Percentiles rank a stretch among this genome's conserved stretches.
Conservation (phyloP, 176 grass and related monocot genomes). For the Oryza rufipogon region DNA sequence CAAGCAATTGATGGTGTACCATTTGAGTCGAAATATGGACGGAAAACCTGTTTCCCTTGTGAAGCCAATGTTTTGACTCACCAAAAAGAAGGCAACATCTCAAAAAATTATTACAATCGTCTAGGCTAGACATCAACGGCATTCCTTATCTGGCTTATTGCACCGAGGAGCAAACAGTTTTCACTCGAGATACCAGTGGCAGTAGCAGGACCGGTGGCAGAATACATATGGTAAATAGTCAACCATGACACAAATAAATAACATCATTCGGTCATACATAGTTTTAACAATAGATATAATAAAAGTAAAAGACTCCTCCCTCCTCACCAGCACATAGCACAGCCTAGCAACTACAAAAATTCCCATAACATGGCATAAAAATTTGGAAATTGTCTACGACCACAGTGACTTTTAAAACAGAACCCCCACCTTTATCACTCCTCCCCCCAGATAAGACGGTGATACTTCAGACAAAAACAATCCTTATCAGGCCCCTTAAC, state of each 20-base stretch:
- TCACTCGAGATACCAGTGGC: background rate
- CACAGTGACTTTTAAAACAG: slow-evolving; percentile 45
- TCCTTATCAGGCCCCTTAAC: slow-evolving; percentile 36
- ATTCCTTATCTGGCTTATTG: background rate
- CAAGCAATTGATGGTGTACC: too few species aligned
- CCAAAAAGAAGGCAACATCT: background rate
- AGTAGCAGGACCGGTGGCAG: background rate
- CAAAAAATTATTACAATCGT: background rate
- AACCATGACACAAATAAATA: slow-evolving; percentile 64
- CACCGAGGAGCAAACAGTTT: slow-evolving; percentile 16
- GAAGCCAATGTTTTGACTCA: too few species aligned
- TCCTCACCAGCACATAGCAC: slow-evolving; percentile 47
- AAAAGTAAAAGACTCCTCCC: slow-evolving; percentile 32
- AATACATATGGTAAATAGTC: slow-evolving; percentile 35
- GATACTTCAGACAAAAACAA: slow-evolving; percentile 61
- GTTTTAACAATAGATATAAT: slow-evolving; percentile 48
- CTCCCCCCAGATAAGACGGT: slow-evolving; percentile 32
- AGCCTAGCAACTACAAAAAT: slow-evolving; percentile 72
- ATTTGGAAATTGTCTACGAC: slow-evolving; percentile 54
- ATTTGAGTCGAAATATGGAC: too few species aligned
- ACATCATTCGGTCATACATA: slow-evolving; percentile 49
- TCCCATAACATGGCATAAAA: slow-evolving; percentile 71
- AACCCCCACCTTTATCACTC: slow-evolving; percentile 31
- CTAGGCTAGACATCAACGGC: background rate
- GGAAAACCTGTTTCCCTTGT: too few species aligned